These are phyloP conservation scores for Biscutella laevigata DNA, from an alignment of 441 rosid genomes.

Conservation along the genomic window DNA sequence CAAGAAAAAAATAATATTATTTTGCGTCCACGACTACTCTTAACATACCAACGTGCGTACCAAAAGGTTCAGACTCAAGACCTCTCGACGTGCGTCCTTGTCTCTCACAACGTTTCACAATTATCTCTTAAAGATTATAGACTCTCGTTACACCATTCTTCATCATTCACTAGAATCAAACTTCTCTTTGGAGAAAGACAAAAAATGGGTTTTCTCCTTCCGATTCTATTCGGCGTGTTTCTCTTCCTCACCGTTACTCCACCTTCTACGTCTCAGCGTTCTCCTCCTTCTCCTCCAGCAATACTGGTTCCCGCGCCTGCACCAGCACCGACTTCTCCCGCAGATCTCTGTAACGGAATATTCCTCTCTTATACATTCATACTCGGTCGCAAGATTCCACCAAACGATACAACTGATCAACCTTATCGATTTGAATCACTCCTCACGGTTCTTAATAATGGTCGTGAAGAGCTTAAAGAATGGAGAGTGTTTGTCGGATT, in stretches of 20 bases:
- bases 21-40: slow-evolving; percentile 18
- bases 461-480: slow-evolving; percentile 40
- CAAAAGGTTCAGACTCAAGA: slow-evolving; percentile 10
- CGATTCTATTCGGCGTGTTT: slow-evolving; percentile 1
- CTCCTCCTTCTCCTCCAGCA: slow-evolving; percentile 34
- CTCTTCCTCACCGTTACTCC: slow-evolving; percentile 1
- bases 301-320: slow-evolving; percentile 29
- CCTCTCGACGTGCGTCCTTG: slow-evolving; percentile 26
- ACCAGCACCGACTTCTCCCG: slow-evolving; percentile 18
- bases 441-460: slow-evolving; percentile 39
- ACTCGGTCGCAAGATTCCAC: slow-evolving; percentile 33
- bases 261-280: slow-evolving; percentile 9
- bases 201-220: slow-evolving; percentile 18
- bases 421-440: slow-evolving; percentile 46
- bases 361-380: slow-evolving; percentile 36
- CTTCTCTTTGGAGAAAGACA: neutral
- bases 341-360: slow-evolving; percentile 32
- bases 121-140: slow-evolving; percentile 2
- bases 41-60: slow-evolving; percentile 21
- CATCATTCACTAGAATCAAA: no score
- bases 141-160: slow-evolving; percentile 1
- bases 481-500: slow-evolving; percentile 53
- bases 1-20: slow-evolving; percentile 4
- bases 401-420: slow-evolving; percentile 37
- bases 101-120: slow-evolving; percentile 16